Evolutionary conservation across 805 yeast species (phyloP).

Genomic region (Candida silvicultrix): DNA sequence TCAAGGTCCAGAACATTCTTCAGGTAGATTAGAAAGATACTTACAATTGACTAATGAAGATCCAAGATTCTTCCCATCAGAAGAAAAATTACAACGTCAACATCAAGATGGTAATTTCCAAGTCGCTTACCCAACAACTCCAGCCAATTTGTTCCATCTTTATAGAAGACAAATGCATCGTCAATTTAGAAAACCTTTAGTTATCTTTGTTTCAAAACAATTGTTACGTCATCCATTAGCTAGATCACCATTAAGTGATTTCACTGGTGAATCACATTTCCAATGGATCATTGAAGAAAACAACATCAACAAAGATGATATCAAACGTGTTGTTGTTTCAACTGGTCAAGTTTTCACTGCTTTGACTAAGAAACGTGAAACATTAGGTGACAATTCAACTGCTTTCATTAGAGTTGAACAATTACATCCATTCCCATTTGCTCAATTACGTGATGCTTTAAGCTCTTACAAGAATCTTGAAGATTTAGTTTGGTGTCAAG

Average conservation of each 20-base stretch:
- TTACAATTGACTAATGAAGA: constrained; percentile 95
- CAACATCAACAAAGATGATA: constrained; percentile 76
- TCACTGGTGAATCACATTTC: constrained; percentile 88
- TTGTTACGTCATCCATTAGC: constrained; percentile 97
- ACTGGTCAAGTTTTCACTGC: constrained; percentile 95
- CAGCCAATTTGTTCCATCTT: constrained; percentile 93
- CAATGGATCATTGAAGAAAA: constrained; percentile 95
- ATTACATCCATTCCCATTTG: constrained; percentile 98
- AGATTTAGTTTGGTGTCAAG: constrained; percentile 96
- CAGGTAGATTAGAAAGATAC: constrained; percentile 96
- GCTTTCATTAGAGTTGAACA: constrained; percentile 91
- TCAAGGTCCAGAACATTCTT: constrained; percentile 99
- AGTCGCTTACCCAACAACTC: constrained; percentile 96
- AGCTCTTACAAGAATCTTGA: constrained; percentile 73
- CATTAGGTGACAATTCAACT: constrained; percentile 70
- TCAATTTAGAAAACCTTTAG: constrained; percentile 92
- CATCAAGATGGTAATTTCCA: constrained; percentile 99
- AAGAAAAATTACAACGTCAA: constrained; percentile 86
- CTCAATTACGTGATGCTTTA: constrained; percentile 81
- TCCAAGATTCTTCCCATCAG: constrained; percentile 87
- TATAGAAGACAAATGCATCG: constrained; percentile 99
- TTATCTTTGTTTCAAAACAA: constrained; percentile 84
- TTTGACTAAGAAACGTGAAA: constrained; percentile 80
- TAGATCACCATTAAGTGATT: constrained; percentile 74
- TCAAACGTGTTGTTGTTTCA: constrained; percentile 79